Evolutionary conservation across 129 eudicot species (phyloP).

Genomic region (Escallonia rubra): DNA sequence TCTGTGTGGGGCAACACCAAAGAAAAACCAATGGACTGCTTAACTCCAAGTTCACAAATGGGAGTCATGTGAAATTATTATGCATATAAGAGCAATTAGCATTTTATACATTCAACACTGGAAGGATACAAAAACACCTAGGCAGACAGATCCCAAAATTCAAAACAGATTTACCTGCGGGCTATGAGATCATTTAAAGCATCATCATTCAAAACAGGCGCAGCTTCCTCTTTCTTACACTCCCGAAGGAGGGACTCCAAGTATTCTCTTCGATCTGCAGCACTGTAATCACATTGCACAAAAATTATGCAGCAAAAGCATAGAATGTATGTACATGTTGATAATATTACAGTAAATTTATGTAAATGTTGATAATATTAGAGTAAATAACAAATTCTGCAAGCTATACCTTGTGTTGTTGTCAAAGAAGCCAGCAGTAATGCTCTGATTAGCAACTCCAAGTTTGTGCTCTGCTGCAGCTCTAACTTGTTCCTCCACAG

Average conservation of each 20-base stretch:
- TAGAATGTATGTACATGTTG: neutral
- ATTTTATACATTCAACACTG: no score
- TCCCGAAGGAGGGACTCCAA: constrained; percentile 94
- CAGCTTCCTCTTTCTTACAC: constrained; percentile 96
- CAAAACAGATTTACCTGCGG: constrained; percentile 52
- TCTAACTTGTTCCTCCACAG: constrained; percentile 99
- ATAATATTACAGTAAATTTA: neutral
- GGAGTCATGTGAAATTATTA: neutral
- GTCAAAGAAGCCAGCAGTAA: constrained; percentile 98
- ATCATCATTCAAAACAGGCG: constrained; percentile 93
- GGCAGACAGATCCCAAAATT: neutral
- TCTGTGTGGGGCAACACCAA: no score
- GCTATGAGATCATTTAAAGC: constrained; percentile 86
- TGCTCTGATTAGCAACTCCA: constrained; percentile 99
- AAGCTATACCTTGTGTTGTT: constrained; percentile 84
- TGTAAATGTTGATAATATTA: neutral
- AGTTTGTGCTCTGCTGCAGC: constrained; percentile 99
- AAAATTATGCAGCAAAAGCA: constrained; percentile 1
- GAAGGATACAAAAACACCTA: neutral
- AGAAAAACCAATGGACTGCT: no score
- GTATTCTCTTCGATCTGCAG: constrained; percentile 98
- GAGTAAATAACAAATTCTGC: neutral
- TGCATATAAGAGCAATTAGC: neutral
- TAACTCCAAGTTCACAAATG: neutral
- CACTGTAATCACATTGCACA: constrained; percentile 41